Evolutionary conservation across 208 protist genomes (phyloP), one percentile per base, ranked within the genome.

Genomic region (Acanthamoeba lenticulata): DNA sequence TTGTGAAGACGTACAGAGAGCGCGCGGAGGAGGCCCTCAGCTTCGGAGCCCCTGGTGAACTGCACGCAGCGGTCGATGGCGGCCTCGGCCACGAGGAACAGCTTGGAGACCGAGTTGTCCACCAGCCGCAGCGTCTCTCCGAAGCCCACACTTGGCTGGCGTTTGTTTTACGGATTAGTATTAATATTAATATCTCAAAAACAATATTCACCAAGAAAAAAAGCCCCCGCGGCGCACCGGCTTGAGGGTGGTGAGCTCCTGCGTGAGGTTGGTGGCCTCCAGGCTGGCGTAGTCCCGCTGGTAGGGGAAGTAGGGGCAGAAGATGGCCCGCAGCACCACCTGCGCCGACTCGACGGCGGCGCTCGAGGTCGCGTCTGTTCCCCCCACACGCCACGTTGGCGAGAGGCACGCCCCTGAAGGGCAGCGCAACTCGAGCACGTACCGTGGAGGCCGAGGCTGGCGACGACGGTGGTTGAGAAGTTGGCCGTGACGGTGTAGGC

Each of bases 41-140:
- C 47, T 60, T 88, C 79, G 2, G 45, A 88, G 29, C 44, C 79
- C 47, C 57, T 52, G n/a, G 79, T 88, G 79, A 88, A 60, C 17
- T 52, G 45, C 24, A 88, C 36, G 45, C 79, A 88, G 44, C 79
- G 42, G 13, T 88, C 79, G 32, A 88, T 42, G 36, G 47, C 79
- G 47, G 45, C 40, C 47, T 88, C 79, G 47, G 79, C 79, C 42
- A 88, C 79, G 44, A 62, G 47, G 32, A 88, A 88, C 9, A 88
- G 45, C 47, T 88, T 60, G 27, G 79, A 88, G 6, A 29, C 42
- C 32, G 79, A 88, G 38, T 88, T 60, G 44, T 88, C 79, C 42
- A 88, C 47, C 36, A 52, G 79, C 15, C 47, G 79, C 79, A 88
- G 32, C 24, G 79, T 88, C 24, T 60, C 79, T 7, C 13, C 79